phyloP scores from a whole-genome alignment of 2,329 filamentous ascomycete species.

The Fusarium zealandicum region DNA sequence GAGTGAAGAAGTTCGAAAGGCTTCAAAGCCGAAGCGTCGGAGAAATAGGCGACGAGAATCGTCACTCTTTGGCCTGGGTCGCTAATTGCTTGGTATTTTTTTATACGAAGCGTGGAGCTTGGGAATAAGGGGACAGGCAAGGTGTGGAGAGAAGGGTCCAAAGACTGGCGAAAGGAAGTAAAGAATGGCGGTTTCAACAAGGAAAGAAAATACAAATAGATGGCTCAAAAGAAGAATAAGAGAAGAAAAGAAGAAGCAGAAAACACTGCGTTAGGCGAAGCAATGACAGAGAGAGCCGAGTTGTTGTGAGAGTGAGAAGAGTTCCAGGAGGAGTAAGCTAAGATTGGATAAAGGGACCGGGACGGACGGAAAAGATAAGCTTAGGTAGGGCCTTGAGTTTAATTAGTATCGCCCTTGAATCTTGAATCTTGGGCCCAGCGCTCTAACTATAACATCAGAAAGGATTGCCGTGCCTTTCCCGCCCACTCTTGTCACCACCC shows the following conservation, averaged over 20 bases:
- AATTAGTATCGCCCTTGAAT: slow-evolving; percentile 19
- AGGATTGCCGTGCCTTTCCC: neutral
- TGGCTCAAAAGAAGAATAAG: too few species aligned
- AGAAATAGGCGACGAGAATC: slow-evolving; percentile 2
- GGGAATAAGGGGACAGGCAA: neutral
- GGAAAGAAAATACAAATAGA: too few species aligned
- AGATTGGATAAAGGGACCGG: too few species aligned
- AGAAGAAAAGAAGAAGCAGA: too few species aligned
- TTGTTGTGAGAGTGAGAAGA: too few species aligned
- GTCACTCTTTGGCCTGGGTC: neutral
- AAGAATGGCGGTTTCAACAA: too few species aligned
- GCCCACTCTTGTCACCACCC: neutral
- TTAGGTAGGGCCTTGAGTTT: slow-evolving; percentile 8
- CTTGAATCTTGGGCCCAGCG: slow-evolving; percentile 1
- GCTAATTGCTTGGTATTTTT: slow-evolving; percentile 8
- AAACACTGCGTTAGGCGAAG: too few species aligned
- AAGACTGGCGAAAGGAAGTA: neutral
- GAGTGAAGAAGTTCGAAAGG: slow-evolving; percentile 5
- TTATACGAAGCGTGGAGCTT: slow-evolving; percentile 1
- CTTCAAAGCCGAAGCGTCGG: neutral
- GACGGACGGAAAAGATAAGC: too few species aligned
- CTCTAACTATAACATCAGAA: neutral
- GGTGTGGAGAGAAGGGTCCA: neutral
- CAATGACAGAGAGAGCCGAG: too few species aligned
- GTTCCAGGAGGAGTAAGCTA: neutral